Evolutionary conservation across 805 yeast species (phyloP).

Genomic region (Kazachstania bromeliacearum): DNA sequence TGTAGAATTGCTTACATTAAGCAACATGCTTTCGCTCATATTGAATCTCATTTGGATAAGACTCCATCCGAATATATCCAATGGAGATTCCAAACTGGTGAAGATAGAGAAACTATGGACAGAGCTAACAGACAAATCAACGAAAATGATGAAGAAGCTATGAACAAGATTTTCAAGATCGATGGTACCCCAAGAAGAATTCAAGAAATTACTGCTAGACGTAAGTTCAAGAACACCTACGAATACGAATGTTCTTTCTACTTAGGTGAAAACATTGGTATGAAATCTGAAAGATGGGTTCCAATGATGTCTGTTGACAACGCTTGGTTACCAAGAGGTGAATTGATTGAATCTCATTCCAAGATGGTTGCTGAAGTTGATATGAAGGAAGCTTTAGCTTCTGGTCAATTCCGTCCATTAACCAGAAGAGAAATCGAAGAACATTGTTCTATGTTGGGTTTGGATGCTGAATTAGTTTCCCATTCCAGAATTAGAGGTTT

Average conservation of each 20-base stretch:
- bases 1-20: constrained; percentile 99
- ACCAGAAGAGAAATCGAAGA: constrained; percentile 99
- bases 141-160: constrained; percentile 93
- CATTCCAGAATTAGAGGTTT: constrained; percentile 99
- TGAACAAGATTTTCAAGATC: constrained; percentile 98
- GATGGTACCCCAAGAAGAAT: constrained; percentile 99
- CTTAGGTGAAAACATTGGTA: constrained; percentile 97
- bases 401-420: constrained; percentile 99
- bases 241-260: constrained; percentile 98
- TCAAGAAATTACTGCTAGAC: constrained; percentile 86
- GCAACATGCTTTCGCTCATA: constrained; percentile 99
- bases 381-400: constrained; percentile 99
- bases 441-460: constrained; percentile 97
- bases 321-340: constrained; percentile 99
- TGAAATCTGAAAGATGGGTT: constrained; percentile 98
- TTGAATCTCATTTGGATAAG: constrained; percentile 96
- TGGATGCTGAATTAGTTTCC: constrained; percentile 97
- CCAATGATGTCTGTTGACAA: constrained; percentile 99
- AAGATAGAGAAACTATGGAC: constrained; percentile 99
- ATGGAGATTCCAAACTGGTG: constrained; percentile 99
- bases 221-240: constrained; percentile 99
- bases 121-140: constrained; percentile 98
- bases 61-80: constrained; percentile 99
- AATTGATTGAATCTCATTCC: constrained; percentile 91
- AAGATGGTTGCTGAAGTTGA: constrained; percentile 99